phyloP scores from a whole-genome alignment of 2,329 filamentous ascomycete species.

The Pseudofabraea citricarpa region DNA sequence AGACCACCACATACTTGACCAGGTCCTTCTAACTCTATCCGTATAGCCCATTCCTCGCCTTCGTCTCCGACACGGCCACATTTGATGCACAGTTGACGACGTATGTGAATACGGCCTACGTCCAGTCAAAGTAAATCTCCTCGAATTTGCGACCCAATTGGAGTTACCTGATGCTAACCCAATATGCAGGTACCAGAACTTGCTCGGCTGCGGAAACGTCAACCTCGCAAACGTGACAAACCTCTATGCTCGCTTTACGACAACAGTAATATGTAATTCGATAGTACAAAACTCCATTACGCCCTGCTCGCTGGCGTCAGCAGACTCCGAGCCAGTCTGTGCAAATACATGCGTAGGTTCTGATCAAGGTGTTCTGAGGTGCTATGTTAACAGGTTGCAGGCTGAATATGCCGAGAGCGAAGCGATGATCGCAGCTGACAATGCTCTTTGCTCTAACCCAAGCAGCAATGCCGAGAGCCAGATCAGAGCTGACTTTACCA shows the following conservation, averaged over 20 bases:
- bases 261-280: conserved; percentile 85
- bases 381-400: conserved; percentile 35
- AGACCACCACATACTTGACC: conserved; percentile 8
- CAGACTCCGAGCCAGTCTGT: conserved; percentile 70
- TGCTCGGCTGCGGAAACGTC: conserved; percentile 76
- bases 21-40: conserved; percentile 11
- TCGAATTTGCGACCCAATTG: conserved; percentile 1
- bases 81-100: conserved; percentile 73
- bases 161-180: conserved; percentile 23
- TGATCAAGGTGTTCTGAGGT: conserved; percentile 10
- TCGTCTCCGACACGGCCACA: conserved; percentile 67
- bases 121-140: conserved; percentile 66
- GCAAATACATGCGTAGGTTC: conserved; percentile 76
- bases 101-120: conserved; percentile 72
- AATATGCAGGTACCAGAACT: conserved; percentile 64
- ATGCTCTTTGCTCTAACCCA: conserved; percentile 64
- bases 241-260: conserved; percentile 91
- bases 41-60: conserved; percentile 75
- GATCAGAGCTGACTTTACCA: conserved; percentile 87
- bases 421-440: conserved; percentile 73
- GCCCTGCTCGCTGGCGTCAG: conserved; percentile 60
- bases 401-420: conserved; percentile 85
- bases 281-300: conserved; percentile 84
- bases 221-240: conserved; percentile 73
- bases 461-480: conserved; percentile 63